A percentile compares a stretch with the other conserved stretches of the same genome.
phyloP scores from a whole-genome alignment of 306 rosid species.

The Carpinus viminea region DNA sequence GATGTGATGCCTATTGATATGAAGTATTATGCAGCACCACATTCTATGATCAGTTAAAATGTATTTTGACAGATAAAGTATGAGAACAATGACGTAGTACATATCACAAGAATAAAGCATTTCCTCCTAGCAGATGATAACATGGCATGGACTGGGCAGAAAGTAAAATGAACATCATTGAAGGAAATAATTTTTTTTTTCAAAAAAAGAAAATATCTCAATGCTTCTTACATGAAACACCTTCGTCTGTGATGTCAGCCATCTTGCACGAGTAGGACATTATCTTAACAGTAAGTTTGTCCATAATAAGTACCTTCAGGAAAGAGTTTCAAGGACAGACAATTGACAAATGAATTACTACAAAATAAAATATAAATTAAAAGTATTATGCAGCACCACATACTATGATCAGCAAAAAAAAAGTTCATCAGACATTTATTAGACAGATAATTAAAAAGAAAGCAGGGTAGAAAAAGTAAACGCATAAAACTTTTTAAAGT shows the following conservation, averaged over 20 bases:
- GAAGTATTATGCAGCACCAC: neutral
- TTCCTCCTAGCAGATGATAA: neutral
- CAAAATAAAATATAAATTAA: neutral
- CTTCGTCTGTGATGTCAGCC: constrained; percentile 97
- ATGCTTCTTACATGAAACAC: constrained; percentile 86
- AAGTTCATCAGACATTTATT: neutral
- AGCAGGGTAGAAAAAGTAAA: neutral
- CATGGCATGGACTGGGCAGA: constrained; percentile 17
- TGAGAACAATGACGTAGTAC: neutral
- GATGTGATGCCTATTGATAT: neutral
- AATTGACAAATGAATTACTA: constrained; percentile 14
- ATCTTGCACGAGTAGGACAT: constrained; percentile 97
- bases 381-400: too few relatives aligned
- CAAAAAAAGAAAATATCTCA: neutral
- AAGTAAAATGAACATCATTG: constrained; percentile 19
- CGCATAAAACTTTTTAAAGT: neutral
- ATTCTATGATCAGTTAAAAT: neutral
- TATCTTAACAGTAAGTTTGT: constrained; percentile 88
- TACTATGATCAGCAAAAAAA: neutral
- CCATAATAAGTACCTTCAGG: constrained; percentile 93
- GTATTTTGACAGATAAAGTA: neutral
- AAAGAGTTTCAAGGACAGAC: constrained; percentile 31
- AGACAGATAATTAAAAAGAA: constrained; percentile 7
- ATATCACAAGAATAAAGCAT: neutral
- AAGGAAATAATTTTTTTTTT: too few relatives aligned